These are phyloP conservation scores for Trypanosoma boissoni DNA, from an alignment of 208 protist genomes.

Conservation along the genomic window DNA sequence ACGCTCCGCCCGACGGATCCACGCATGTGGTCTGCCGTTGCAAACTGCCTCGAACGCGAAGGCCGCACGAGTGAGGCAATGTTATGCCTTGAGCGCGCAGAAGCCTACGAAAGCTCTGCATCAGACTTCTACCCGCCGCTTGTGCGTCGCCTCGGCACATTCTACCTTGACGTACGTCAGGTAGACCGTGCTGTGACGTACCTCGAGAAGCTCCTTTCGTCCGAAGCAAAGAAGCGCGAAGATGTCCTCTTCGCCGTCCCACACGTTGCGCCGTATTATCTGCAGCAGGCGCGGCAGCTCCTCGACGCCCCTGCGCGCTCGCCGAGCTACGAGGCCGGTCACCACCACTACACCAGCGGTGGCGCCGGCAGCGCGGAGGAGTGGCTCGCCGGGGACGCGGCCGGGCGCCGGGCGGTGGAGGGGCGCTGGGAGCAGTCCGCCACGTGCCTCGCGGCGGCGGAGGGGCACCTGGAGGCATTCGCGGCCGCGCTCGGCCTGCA, in stretches of 20 bases:
- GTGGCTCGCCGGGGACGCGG: slow-evolving; percentile 14
- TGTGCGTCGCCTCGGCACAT: slow-evolving; percentile 54
- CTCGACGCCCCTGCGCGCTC: slow-evolving; percentile 46
- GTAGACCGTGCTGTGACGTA: slow-evolving; percentile 59
- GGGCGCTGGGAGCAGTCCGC: slow-evolving; percentile 29
- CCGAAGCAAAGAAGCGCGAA: slow-evolving; percentile 32
- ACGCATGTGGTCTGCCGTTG: slow-evolving; percentile 91
- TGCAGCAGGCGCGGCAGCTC: slow-evolving; percentile 47
- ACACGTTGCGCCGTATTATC: slow-evolving; percentile 60
- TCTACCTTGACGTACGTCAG: slow-evolving; percentile 52
- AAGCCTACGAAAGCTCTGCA: slow-evolving; percentile 44
- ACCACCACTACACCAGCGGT: background rate
- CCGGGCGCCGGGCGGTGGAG: slow-evolving; percentile 10
- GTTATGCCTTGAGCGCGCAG: slow-evolving; percentile 72
- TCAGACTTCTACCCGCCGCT: slow-evolving; percentile 59
- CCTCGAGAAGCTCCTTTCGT: slow-evolving; percentile 56
- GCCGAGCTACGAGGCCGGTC: slow-evolving; percentile 43
- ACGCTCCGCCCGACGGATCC: slow-evolving; percentile 92
- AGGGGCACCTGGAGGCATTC: slow-evolving; percentile 26
- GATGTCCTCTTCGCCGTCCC: slow-evolving; percentile 64
- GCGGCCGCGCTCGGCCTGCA: slow-evolving; percentile 15
- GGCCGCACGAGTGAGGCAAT: slow-evolving; percentile 63
- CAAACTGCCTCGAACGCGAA: slow-evolving; percentile 78
- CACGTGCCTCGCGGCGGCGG: slow-evolving; percentile 15
- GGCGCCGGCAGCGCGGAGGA: slow-evolving; percentile 8